Evolutionary conservation across 1,139 yeast genomes (phyloP).

Genomic region (Debaryomyces nepalensis): DNA sequence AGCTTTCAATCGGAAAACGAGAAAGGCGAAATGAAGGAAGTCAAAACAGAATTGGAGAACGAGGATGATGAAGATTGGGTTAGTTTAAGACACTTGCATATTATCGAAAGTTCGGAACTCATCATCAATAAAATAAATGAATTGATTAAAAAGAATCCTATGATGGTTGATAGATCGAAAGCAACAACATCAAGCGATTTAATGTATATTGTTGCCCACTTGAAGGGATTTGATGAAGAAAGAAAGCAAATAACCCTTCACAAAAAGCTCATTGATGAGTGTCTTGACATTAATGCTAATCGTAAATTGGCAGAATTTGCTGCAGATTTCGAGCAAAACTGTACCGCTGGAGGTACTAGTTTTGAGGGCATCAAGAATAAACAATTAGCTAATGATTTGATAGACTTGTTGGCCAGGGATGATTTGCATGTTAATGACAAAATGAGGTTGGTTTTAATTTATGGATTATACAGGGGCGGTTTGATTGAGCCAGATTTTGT

Average conservation of each 20-base stretch:
- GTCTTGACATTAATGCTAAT: slow-evolving; percentile 56
- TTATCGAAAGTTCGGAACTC: slow-evolving; percentile 73
- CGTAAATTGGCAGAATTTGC: slow-evolving; percentile 62
- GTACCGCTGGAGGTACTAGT: slow-evolving; percentile 74
- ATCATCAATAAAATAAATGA: slow-evolving; percentile 66
- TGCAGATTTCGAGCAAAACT: slow-evolving; percentile 74
- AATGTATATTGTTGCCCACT: slow-evolving; percentile 67
- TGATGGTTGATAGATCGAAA: slow-evolving; percentile 63
- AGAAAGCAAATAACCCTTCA: slow-evolving; percentile 64
- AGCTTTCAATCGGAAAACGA: slow-evolving; percentile 66
- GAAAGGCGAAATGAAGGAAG: slow-evolving; percentile 53
- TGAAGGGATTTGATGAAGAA: slow-evolving; percentile 70
- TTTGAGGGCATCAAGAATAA: slow-evolving; percentile 71
- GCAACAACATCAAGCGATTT: slow-evolving; percentile 66
- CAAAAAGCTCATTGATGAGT: slow-evolving; percentile 61
- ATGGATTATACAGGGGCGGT: slow-evolving; percentile 86
- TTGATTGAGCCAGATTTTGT: slow-evolving; percentile 72
- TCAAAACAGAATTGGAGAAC: slow-evolving; percentile 48
- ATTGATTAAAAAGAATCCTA: slow-evolving; percentile 73
- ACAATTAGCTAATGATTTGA: slow-evolving; percentile 67
- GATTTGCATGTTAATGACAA: slow-evolving; percentile 64
- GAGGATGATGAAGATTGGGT: slow-evolving; percentile 82
- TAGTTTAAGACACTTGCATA: slow-evolving; percentile 73
- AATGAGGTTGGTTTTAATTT: slow-evolving; percentile 74
- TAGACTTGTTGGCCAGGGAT: slow-evolving; percentile 59